Evolutionary conservation across 2,329 filamentous ascomycete species (phyloP).

Genomic region (Emmonsia crescens): DNA sequence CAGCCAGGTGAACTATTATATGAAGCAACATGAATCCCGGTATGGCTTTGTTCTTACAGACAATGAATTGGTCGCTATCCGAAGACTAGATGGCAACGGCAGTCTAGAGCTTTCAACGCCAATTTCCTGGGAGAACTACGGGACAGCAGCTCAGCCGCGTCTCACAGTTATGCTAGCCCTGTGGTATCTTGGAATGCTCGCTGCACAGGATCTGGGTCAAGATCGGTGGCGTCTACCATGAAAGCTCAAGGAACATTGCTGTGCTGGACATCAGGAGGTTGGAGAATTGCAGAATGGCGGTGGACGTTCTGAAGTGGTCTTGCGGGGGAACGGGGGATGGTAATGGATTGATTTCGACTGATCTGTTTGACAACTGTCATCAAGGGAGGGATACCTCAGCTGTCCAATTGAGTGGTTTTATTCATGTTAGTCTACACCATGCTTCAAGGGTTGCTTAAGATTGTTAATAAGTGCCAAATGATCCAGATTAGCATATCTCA

Average conservation of each 20-base stretch:
- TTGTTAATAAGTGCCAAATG: not conserved
- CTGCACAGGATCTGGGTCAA: conserved; percentile 6
- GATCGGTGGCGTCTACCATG: conserved; percentile 1
- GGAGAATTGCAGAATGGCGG: not conserved
- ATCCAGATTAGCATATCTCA: too few relatives aligned
- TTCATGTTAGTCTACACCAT: not conserved
- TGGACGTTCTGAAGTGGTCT: too few relatives aligned
- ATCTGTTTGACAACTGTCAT: not conserved
- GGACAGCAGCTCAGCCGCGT: conserved; percentile 5
- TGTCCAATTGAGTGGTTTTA: not conserved
- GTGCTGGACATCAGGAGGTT: not conserved
- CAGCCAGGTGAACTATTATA: conserved; percentile 8
- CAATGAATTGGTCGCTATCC: conserved; percentile 14
- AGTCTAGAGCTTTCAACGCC: conserved; percentile 11
- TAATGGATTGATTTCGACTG: not conserved
- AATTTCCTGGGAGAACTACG: conserved; percentile 1
- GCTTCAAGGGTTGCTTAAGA: too few relatives aligned
- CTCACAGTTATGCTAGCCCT: conserved; percentile 14
- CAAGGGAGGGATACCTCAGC: not conserved
- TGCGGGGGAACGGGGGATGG: too few relatives aligned
- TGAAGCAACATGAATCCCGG: conserved; percentile 6
- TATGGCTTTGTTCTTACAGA: conserved; percentile 8
- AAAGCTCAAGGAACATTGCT: not conserved
- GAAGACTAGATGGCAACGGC: conserved; percentile 11
- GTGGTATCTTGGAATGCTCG: conserved; percentile 19